These are phyloP conservation scores for Primulina tabacum DNA, from an alignment of 257 asterid species.

Conservation along the genomic window DNA sequence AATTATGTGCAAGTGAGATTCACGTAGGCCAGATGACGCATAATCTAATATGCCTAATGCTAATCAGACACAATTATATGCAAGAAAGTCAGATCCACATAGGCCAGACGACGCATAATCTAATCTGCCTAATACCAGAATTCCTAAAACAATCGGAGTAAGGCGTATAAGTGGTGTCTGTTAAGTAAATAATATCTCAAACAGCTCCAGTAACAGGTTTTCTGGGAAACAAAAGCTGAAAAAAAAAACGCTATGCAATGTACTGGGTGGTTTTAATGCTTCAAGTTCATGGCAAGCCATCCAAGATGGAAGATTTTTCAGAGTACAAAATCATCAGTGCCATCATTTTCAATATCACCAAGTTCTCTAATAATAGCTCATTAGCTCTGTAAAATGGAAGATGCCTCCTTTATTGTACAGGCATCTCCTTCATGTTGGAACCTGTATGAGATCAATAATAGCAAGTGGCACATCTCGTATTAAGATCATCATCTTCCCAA, in stretches of 20 bases:
- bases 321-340: slow-evolving; percentile 22
- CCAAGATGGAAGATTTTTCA: slow-evolving; percentile 15
- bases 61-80: background rate
- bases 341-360: slow-evolving; percentile 25
- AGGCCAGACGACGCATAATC: background rate
- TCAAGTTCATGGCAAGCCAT: slow-evolving; percentile 24
- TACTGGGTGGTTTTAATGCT: background rate
- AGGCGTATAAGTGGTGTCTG: background rate
- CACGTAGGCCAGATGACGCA: background rate
- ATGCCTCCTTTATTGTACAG: slow-evolving; percentile 50
- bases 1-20: background rate
- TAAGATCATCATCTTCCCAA: slow-evolving; percentile 50
- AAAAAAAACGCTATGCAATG: background rate
- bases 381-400: slow-evolving; percentile 36
- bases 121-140: background rate
- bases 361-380: slow-evolving; percentile 22
- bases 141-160: background rate
- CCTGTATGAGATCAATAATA: slow-evolving; percentile 82
- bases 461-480: slow-evolving; percentile 54
- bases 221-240: background rate
- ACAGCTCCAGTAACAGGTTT: background rate
- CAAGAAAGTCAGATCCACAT: background rate
- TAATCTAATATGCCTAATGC: too few species aligned
- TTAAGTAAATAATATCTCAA: background rate
- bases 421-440: slow-evolving; percentile 48